These are phyloP conservation scores for Volvox reticuliferus DNA, from an alignment of 139 green algal genomes.

Conservation along the genomic window DNA sequence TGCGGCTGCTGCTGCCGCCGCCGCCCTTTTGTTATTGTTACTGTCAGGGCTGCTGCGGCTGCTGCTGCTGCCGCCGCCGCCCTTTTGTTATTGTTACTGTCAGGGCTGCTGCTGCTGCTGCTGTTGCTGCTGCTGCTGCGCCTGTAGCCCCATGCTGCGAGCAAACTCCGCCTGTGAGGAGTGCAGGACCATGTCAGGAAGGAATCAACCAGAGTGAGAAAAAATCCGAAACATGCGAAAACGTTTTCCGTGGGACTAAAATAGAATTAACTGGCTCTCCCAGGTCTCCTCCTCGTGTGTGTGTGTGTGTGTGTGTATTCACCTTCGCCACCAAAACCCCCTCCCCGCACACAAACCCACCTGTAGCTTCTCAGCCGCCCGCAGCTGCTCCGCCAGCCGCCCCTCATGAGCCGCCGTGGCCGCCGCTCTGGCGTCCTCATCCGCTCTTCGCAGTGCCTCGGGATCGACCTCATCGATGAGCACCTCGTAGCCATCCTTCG, in stretches of 20 bases:
- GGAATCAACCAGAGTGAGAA: neutral
- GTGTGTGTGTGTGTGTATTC: no score
- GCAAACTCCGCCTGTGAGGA: constrained; percentile 33
- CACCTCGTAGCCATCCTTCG: constrained; percentile 49
- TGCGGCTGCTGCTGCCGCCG: neutral
- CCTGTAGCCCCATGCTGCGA: constrained; percentile 33
- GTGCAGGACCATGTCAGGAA: neutral
- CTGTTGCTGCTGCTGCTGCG: constrained; percentile 15
- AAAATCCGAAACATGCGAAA: neutral
- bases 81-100: neutral
- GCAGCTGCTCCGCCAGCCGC: constrained; percentile 47
- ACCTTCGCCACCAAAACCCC: neutral
- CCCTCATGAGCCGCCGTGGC: constrained; percentile 17
- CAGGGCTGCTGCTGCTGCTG: neutral
- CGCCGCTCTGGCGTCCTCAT: neutral
- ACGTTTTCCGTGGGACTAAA: neutral
- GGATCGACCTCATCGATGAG: constrained; percentile 49
- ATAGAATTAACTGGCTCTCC: no score
- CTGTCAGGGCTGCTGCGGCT: neutral
- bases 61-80: neutral
- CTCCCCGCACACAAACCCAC: neutral
- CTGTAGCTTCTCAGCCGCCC: constrained; percentile 36
- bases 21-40: neutral
- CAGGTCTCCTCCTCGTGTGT: no score
- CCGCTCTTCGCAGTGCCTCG: neutral